Base-by-base conservation (phyloP, 2,329 filamentous ascomycete genomes). In the Biscogniauxia marginata region DNA sequence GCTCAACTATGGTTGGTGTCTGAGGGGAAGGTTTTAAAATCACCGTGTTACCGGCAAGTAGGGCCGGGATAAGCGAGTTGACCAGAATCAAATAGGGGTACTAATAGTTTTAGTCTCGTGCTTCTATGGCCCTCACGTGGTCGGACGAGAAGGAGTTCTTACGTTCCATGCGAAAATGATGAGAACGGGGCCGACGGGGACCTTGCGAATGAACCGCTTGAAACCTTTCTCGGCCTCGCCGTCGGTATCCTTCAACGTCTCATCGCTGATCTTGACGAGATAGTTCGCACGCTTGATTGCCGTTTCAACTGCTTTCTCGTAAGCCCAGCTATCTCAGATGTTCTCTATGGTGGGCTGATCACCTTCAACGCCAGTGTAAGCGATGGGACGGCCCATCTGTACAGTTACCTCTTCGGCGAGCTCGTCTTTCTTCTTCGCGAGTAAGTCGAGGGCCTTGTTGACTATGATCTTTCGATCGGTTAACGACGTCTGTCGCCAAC, bases 151-250 rank as follows among this genome's bases (percentile, higher is more conserved):
- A 23, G 21, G 30, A 19, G 21, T 39, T 54, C 91, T 76, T 75
- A 95, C 92, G 76, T 98, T 98, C 93, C 93, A 98, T 0, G 93
- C 89, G 75, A 97, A 97, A 58, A 98, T 85, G 63, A 97, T 83
- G 57, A 98, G 81, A 16, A 95, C 89, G 9, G 92, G 91, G 0
- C 93, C 93, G 52, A 97, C 84, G 0, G 93, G 91, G 7, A 91
- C 84, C 75, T 96, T 96, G 72, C 87, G 87, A 70, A 98, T 91
- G 70, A 90, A 97, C 63, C 93, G 84, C 76, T 88, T 92, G 79
- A 96, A 97, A 0, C 93, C 93, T 68, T 89, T 84, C 75, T 98
- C 91, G 2, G 84, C 75, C 71, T 96, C 91, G 7, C 93, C 93
- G 24, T 88, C 84, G 0, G 91, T 92, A 65, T 96, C 89, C 67